These are phyloP conservation scores for Cyberlindnera lachancei DNA, from an alignment of 805 yeast genomes.

Conservation along the genomic window DNA sequence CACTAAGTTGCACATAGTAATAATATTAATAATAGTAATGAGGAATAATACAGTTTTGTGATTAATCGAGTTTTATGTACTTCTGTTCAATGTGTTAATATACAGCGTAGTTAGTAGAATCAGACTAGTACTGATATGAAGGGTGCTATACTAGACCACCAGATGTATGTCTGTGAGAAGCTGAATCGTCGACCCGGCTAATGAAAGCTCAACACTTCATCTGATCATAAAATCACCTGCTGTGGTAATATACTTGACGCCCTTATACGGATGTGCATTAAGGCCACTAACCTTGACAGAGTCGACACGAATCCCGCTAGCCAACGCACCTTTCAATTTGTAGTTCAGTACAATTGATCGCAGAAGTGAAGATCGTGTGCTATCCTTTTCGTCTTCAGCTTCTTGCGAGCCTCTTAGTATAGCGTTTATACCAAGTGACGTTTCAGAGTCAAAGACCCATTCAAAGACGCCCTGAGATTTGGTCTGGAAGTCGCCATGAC, in stretches of 20 bases:
- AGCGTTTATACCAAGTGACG: constrained; percentile 60
- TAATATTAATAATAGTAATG: too few relatives aligned
- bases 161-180: too few relatives aligned
- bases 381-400: not conserved
- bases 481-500: constrained; percentile 70
- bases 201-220: not conserved
- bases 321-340: constrained; percentile 56
- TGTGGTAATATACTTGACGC: constrained; percentile 73
- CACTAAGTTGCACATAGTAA: not conserved
- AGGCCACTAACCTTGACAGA: constrained; percentile 58
- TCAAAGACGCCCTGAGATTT: constrained; percentile 45
- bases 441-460: constrained; percentile 59
- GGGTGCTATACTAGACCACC: too few relatives aligned
- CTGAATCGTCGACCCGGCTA: too few relatives aligned
- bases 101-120: too few relatives aligned
- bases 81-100: too few relatives aligned
- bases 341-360: constrained; percentile 44
- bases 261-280: constrained; percentile 76
- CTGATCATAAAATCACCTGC: constrained; percentile 43
- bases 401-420: constrained; percentile 45
- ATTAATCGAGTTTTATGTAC: too few relatives aligned
- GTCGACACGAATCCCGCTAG: constrained; percentile 69
- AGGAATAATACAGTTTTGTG: too few relatives aligned
- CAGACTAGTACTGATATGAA: not conserved
- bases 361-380: constrained; percentile 33